These are phyloP conservation scores for Mycena kentingensis DNA, from an alignment of 768 basidiomycete species.

Conservation along the genomic window DNA sequence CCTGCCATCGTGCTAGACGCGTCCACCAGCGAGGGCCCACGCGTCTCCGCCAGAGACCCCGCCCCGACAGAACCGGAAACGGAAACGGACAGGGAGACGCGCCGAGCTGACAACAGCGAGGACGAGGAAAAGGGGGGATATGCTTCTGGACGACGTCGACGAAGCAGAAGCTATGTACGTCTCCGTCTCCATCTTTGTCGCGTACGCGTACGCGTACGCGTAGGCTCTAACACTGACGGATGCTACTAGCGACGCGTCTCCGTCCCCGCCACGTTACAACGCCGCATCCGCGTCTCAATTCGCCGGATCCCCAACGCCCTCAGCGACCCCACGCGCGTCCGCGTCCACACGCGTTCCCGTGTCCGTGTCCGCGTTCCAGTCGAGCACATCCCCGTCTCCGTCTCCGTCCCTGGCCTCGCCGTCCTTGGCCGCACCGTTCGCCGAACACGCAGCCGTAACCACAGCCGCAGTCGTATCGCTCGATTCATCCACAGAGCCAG, in stretches of 20 bases:
- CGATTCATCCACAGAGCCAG: no score
- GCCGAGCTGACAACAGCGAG: not conserved
- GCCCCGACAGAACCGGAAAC: not conserved
- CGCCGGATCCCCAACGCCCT: no score
- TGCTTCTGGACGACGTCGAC: not conserved
- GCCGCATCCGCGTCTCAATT: not conserved
- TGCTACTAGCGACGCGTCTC: no score
- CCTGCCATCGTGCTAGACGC: not conserved
- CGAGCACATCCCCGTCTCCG: not conserved
- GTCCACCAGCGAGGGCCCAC: no score
- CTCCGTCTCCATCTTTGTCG: no score
- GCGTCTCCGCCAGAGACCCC: not conserved
- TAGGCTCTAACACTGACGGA: no score
- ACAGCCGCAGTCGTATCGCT: no score
- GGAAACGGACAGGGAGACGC: not conserved
- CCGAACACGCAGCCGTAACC: no score
- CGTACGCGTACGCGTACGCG: no score
- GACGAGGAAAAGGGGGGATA: not conserved
- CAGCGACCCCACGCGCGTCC: not conserved
- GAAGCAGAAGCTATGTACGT: not conserved
- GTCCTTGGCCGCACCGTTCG: not conserved
- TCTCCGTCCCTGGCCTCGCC: not conserved
- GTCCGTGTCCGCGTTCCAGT: not conserved
- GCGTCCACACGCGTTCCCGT: not conserved
- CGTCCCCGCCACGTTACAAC: not conserved